phyloP scores from a whole-genome alignment of 169 alveolate genomes.

The Eimeria tenella region DNA sequence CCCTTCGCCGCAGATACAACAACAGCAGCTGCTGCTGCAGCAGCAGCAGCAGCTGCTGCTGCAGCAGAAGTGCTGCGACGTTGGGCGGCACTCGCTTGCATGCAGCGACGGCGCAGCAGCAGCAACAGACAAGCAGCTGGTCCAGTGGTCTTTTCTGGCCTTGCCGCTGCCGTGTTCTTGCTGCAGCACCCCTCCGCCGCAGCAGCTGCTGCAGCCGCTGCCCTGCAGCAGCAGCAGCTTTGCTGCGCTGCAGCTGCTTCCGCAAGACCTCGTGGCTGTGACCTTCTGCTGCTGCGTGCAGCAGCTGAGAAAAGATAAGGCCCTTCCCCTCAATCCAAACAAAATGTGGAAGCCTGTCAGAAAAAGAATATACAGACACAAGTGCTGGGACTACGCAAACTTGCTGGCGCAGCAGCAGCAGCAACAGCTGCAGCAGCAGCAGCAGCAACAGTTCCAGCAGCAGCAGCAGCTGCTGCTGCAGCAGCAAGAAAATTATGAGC shows the following conservation, averaged over 20 bases:
- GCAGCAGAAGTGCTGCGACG: neutral
- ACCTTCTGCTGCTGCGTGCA: neutral
- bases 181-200: neutral
- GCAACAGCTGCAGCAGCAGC: neutral
- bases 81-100: neutral
- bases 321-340: neutral
- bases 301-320: neutral
- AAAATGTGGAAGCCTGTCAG: neutral
- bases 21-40: neutral
- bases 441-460: no score
- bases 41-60: neutral
- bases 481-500: neutral
- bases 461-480: no score
- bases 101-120: neutral
- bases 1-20: neutral
- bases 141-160: neutral
- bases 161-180: neutral
- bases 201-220: neutral
- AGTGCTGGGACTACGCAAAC: neutral
- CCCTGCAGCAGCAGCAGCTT: neutral
- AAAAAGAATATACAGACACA: neutral
- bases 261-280: neutral
- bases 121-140: neutral
- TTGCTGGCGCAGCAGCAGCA: neutral
- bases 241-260: neutral